Evolutionary conservation across 139 green algal species (phyloP), one percentile per base, ranked within the genome.

Genomic region (Eudorina sp.): DNA sequence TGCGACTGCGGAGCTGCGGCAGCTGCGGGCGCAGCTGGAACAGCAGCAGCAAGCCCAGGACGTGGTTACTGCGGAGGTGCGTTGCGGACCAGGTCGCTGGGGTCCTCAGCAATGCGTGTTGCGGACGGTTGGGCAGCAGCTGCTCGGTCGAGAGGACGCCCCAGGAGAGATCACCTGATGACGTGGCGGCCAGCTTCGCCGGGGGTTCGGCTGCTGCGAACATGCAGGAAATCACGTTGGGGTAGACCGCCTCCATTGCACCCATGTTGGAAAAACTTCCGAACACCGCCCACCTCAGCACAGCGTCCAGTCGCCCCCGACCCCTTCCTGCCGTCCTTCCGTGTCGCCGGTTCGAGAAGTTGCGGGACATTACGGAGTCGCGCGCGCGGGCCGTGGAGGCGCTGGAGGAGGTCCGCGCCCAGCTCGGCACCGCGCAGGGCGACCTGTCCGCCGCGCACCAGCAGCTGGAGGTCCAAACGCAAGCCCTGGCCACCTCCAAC

Each of bases 31-130:
- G 0, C 53, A 46, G 53, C 5, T 34, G 21, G 38, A 9, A 5
- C 45, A 84, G 27, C 53, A 84, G 5, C 53, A 73, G 77, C 53
- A 53, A 34, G 31, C 64, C 36, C 64, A 62, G 25, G 53, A 84
- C 11, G 36, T 53, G 5, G 18, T 40, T 3, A 25, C 36, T 16
- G 77, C 53, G 0, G 77, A 84, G 77, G 77, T 84, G 36, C 36
- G 70, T 41, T 73, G 29, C 64, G 23, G 6, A 43, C 40, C 21
- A 43, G 18, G 4, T 4, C 14, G 4, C 64, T 41, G 51, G 51
- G 51, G 51, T 25, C 51, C 51, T n/a, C n/a, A n/a, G n/a, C n/a
- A 16, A 58, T 25, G 51, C 51, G 51, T 16, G 51, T n/a, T n/a
- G n/a, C n/a, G n/a, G n/a, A n/a, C n/a, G n/a, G n/a, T n/a, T n/a